Conservation (phyloP, 2,329 filamentous ascomycete species). For the Colletotrichum sp. region DNA sequence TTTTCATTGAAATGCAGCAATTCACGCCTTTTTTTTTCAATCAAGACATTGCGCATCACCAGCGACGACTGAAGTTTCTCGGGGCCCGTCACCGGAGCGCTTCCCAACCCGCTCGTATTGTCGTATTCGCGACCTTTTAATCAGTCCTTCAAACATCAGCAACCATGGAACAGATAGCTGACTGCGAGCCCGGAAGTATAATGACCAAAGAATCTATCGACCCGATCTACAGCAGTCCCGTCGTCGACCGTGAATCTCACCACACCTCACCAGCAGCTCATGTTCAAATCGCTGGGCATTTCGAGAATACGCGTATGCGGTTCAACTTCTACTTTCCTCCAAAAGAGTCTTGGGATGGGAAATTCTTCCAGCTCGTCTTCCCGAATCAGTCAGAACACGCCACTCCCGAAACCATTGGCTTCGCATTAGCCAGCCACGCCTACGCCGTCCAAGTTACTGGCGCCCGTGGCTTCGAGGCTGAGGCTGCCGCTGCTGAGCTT, state of each 20-base stretch:
- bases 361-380: slow-evolving; percentile 26
- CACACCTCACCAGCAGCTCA: slow-evolving; percentile 12
- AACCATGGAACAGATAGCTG: neutral
- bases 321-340: slow-evolving; percentile 28
- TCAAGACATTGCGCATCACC: neutral
- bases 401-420: slow-evolving; percentile 10
- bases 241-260: slow-evolving; percentile 21
- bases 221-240: neutral
- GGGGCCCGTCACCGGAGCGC: neutral
- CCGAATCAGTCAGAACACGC: slow-evolving; percentile 20
- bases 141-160: neutral
- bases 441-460: slow-evolving; percentile 25
- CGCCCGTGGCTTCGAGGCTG: slow-evolving; percentile 21
- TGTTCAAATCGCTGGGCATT: slow-evolving; percentile 19
- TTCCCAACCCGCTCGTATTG: neutral
- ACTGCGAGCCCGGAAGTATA: slow-evolving; percentile 20
- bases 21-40: fast-evolving
- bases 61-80: neutral
- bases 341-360: slow-evolving; percentile 14
- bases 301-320: slow-evolving; percentile 20
- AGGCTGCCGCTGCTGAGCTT: slow-evolving; percentile 26
- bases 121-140: neutral
- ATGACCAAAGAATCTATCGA: slow-evolving; percentile 30
- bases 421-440: slow-evolving; percentile 22
- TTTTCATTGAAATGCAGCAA: fast-evolving